Percentiles rank a stretch among this genome's conserved stretches.
phyloP scores from a whole-genome alignment of 352 stramenopile genomes.

The Pythium rhizo-oryzae region DNA sequence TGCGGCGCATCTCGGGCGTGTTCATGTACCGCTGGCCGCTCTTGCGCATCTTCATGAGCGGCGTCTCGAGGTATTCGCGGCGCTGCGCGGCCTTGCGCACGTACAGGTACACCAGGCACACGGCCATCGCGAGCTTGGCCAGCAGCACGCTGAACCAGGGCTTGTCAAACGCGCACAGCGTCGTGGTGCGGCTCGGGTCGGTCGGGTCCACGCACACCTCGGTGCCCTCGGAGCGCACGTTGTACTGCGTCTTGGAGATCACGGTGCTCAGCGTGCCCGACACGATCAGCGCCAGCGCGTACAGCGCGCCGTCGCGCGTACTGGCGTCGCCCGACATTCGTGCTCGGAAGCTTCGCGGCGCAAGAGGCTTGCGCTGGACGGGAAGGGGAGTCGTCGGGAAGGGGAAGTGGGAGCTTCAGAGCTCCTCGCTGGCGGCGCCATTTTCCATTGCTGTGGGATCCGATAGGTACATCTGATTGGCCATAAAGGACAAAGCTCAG shows the following conservation, averaged over 20 bases:
- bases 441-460: neutral
- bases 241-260: conserved; percentile 84
- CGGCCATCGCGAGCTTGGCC: conserved; percentile 82
- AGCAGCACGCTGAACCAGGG: conserved; percentile 82
- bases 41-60: conserved; percentile 67
- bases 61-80: conserved; percentile 65
- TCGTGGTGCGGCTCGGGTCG: conserved; percentile 33
- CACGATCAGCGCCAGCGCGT: conserved; percentile 66
- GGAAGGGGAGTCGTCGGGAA: too few relatives aligned
- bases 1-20: conserved; percentile 41
- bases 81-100: conserved; percentile 55
- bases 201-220: conserved; percentile 50
- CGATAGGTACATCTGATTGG: neutral
- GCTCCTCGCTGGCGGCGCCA: neutral
- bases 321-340: neutral
- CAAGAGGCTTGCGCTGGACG: too few relatives aligned
- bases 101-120: conserved; percentile 80
- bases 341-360: too few relatives aligned
- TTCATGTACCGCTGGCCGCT: conserved; percentile 61
- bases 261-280: conserved; percentile 83
- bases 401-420: neutral
- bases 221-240: conserved; percentile 52
- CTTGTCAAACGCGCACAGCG: conserved; percentile 77
- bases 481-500: neutral
- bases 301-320: conserved; percentile 47